Evolutionary conservation across 768 basidiomycete genomes (phyloP).

Genomic region (Boletus rufocinnamomeus): DNA sequence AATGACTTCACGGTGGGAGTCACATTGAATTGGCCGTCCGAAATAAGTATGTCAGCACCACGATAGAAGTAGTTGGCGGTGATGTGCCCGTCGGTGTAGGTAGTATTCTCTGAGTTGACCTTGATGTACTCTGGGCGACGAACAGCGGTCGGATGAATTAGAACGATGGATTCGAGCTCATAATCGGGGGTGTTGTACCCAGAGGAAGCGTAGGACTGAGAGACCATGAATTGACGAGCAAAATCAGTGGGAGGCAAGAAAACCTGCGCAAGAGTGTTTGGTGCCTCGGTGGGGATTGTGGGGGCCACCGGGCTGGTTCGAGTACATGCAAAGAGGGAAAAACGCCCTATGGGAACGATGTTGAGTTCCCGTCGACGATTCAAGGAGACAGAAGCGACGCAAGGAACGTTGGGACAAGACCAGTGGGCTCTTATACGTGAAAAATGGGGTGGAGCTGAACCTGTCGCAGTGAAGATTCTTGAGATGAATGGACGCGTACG

Average conservation of each 20-base stretch:
- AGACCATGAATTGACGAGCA: constrained; percentile 48
- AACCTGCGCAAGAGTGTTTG: constrained; percentile 78
- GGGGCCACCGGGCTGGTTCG: constrained; percentile 86
- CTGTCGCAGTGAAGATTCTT: not conserved
- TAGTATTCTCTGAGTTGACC: constrained; percentile 79
- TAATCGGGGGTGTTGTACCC: constrained; percentile 75
- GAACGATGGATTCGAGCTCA: constrained; percentile 65
- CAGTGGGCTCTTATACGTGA: constrained; percentile 29
- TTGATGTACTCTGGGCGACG: constrained; percentile 76
- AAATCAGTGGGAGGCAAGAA: constrained; percentile 51
- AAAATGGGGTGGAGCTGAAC: constrained; percentile 22
- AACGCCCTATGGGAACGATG: constrained; percentile 27
- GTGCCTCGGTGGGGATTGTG: constrained; percentile 88
- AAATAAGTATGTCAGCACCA: constrained; percentile 66
- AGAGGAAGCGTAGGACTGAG: constrained; percentile 50
- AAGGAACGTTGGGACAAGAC: not conserved
- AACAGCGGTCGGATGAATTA: constrained; percentile 83
- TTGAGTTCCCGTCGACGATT: constrained; percentile 1
- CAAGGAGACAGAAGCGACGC: not conserved
- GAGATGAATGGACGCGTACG: not conserved
- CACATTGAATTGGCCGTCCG: constrained; percentile 75
- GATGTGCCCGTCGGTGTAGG: constrained; percentile 82
- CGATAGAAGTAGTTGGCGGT: constrained; percentile 82
- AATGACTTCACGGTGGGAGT: constrained; percentile 78
- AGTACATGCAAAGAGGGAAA: constrained; percentile 82